Base-by-base conservation (phyloP, 2,329 filamentous ascomycete genomes). In the Xylaria sp. region DNA sequence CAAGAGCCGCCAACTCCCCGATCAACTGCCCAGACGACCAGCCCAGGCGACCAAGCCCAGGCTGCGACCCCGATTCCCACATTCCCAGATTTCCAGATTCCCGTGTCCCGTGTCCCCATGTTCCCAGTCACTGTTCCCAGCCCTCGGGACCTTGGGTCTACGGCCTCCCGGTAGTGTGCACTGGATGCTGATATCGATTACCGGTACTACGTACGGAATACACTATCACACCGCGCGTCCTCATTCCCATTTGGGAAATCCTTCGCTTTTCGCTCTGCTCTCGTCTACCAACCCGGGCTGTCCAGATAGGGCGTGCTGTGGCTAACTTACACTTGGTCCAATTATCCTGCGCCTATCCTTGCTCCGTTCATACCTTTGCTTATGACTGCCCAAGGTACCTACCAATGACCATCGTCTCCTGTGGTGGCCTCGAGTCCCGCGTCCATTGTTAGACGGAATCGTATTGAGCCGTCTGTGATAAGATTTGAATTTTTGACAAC, bases 211-310 rank as follows among this genome's bases (percentile, higher is more conserved):
- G n/a, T n/a, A n/a, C n/a, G n/a, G n/a, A n/a, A n/a, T n/a, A 17
- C 21, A 37, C 21, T 40, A 60, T 27, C 51, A 55, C 51, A 46
- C 27, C 38, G 31, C 55, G 31, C 43, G 38, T 62, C 25, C 48
- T 47, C 40, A 51, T 51, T 59, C 60, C 60, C 51, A 35, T 63
- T 63, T 63, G 60, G 60, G 60, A 59, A 59, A 63, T 43, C 38
- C 23, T 27, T 56, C 47, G 37, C 48, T 48, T 49, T 41, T 44
- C 37, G n/a, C 37, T 33, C 37, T 49, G n/a, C 27, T 29, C 31
- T 11, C 17, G 6, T 4, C 10, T 5, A 40, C 37, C 8, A n/a
- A n/a, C n/a, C n/a, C 15, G 7, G 37, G 10, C 4, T 33, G 2
- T 38, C 53, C 17, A 17, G n/a, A 8, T 35, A 21, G 11, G 11